A percentile compares a stretch with the other conserved stretches of the same genome.
These are phyloP conservation scores for Phlegmacium glaucopus DNA, from an alignment of 768 basidiomycete genomes.

Conservation along the genomic window DNA sequence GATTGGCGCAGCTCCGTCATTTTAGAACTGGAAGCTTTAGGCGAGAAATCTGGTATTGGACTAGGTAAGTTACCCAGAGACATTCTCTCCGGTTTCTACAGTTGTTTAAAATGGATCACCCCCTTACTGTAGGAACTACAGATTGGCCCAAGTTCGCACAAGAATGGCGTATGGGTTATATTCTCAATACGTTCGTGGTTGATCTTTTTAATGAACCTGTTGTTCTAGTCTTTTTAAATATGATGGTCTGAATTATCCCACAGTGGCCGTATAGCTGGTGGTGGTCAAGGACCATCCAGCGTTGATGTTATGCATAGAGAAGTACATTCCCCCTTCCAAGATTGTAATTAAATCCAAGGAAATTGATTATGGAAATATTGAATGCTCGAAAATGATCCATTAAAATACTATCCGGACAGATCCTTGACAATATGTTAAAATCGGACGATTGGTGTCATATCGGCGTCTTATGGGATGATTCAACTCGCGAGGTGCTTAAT, in stretches of 20 bases:
- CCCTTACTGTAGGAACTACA: too few species aligned
- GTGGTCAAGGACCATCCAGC: constrained; percentile 45
- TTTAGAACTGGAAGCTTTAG: constrained; percentile 27
- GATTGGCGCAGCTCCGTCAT: constrained; percentile 39
- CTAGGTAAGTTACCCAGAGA: constrained; percentile 21
- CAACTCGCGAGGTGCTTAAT: constrained; percentile 41
- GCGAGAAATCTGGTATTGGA: constrained; percentile 22
- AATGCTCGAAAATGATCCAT: too few species aligned
- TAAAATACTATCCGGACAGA: too few species aligned
- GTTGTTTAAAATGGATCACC: too few species aligned
- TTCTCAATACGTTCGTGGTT: constrained; percentile 38
- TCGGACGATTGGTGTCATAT: constrained; percentile 49
- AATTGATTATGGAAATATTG: too few species aligned
- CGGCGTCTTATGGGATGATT: constrained; percentile 40
- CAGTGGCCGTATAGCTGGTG: constrained; percentile 42
- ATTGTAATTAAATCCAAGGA: constrained; percentile 18
- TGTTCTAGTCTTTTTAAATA: background rate
- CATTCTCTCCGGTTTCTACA: too few species aligned
- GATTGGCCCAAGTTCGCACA: constrained; percentile 49
- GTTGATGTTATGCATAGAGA: constrained; percentile 56
- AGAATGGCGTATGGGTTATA: constrained; percentile 57
- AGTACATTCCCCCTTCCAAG: constrained; percentile 23
- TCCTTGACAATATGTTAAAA: constrained; percentile 53
- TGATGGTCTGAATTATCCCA: too few species aligned
- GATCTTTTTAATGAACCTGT: too few species aligned